Base-by-base conservation (phyloP, 352 stramenopile genomes). In the Phytopythium montanum region DNA sequence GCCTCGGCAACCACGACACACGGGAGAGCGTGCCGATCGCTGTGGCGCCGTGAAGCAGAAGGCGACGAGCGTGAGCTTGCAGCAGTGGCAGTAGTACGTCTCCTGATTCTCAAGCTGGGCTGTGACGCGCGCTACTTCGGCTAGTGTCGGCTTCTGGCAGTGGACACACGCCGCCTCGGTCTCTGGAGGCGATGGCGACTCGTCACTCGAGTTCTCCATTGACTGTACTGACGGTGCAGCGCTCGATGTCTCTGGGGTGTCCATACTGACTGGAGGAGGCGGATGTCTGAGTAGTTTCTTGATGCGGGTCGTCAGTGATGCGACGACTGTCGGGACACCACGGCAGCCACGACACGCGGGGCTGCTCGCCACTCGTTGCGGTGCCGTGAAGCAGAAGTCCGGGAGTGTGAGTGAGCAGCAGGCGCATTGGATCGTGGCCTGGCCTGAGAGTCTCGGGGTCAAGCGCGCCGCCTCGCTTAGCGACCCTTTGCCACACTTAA, bases 281-380 rank as follows among this genome's bases (percentile, higher is more conserved):
- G 38, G 21, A 21, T n/a, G 14, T 9, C 3, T n/a, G n/a, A 56
- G 29, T 33, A 56, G 33, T 33, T 56, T 56, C 29, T 56, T 21
- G 33, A 18, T 16, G 10, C 51, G 51, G 6, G 28, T 18, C 31
- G 51, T 56, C 12, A 56, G 51, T 21, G 33, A 9, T 4, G 31
- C 51, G 33, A 33, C 23, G 25, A 46, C 25, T 3, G 33, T 34
- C 5, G 31, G n/a, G 3, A 56, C 51, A 1, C 51, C 51, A 21
- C 51, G 51, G 51, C 51, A 56, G 29, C 31, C 51, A 13, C 51
- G 51, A 21, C 51, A 56, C 29, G 26, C n/a, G n/a, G 51, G 33
- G 19, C 21, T 10, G 9, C 16, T 56, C 34, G 31, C 28, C 21
- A 21, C 50, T 1, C 16, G 23, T 13, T 56, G 51, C 31, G 19